Evolutionary conservation across 1,139 yeast species (phyloP).

Genomic region (Sugiyamaella novakii): DNA sequence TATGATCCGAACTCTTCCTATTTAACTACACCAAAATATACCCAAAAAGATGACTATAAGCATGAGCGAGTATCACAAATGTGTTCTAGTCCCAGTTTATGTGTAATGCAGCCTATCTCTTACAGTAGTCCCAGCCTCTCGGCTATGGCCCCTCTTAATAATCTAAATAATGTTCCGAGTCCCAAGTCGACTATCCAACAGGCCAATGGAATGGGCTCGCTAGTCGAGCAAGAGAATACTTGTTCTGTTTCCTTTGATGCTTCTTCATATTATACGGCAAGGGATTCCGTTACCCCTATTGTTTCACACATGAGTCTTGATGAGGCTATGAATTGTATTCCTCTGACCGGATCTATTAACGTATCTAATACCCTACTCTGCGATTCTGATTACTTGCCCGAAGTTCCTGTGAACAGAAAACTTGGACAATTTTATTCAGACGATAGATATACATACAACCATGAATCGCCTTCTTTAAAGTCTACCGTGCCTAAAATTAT

Average conservation of each 20-base stretch:
- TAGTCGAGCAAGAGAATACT: conserved; percentile 8
- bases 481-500: conserved; percentile 9
- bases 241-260: too few relatives aligned
- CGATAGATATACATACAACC: conserved; percentile 5
- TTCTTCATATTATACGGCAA: conserved; percentile 2
- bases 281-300: conserved; percentile 7
- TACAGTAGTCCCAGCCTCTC: conserved; percentile 1
- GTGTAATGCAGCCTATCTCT: too few relatives aligned
- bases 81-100: too few relatives aligned
- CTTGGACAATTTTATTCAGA: neutral
- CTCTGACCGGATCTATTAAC: neutral
- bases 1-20: neutral
- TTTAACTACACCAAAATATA: neutral
- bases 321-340: conserved; percentile 1
- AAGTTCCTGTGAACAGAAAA: neutral
- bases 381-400: conserved; percentile 6
- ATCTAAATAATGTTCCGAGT: conserved; percentile 2
- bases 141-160: conserved; percentile 3
- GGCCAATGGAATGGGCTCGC: neutral
- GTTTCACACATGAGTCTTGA: conserved; percentile 9
- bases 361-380: neutral
- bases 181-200: neutral
- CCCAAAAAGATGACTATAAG: conserved; percentile 1
- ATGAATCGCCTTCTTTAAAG: neutral
- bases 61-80: neutral